Percentiles rank a stretch among this genome's conserved stretches.
These are phyloP conservation scores for Magnusiomyces suaveolens DNA, from an alignment of 1,139 yeast species.

Conservation along the genomic window DNA sequence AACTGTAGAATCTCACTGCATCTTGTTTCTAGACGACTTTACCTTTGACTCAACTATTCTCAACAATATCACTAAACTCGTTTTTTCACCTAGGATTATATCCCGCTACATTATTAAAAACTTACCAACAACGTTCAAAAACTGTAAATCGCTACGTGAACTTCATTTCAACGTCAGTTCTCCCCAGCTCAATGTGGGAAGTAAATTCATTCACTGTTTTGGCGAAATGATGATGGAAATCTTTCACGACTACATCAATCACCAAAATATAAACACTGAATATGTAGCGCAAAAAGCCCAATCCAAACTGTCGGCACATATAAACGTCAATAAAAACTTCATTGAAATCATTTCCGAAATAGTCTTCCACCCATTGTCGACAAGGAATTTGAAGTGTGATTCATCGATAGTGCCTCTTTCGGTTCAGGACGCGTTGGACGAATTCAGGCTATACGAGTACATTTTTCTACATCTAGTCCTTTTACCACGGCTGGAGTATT, in stretches of 20 bases:
- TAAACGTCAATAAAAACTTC: neutral
- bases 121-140: neutral
- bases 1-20: neutral
- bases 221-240: neutral
- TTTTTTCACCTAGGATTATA: neutral
- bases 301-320: neutral
- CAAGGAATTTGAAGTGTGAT: neutral
- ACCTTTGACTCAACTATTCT: neutral
- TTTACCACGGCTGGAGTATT: neutral
- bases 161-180: neutral
- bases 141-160: neutral
- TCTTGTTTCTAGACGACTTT: neutral
- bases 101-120: neutral
- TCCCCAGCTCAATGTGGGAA: neutral
- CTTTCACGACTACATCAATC: neutral
- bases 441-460: neutral
- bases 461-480: neutral
- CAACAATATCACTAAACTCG: neutral
- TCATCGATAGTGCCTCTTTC: neutral
- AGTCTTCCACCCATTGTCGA: neutral
- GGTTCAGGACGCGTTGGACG: neutral
- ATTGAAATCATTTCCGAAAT: neutral
- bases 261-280: neutral
- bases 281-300: neutral
- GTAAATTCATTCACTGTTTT: neutral